These are phyloP conservation scores for Hsuehochloa calcarea DNA, from an alignment of 176 grass and related monocot genomes.

Conservation along the genomic window DNA sequence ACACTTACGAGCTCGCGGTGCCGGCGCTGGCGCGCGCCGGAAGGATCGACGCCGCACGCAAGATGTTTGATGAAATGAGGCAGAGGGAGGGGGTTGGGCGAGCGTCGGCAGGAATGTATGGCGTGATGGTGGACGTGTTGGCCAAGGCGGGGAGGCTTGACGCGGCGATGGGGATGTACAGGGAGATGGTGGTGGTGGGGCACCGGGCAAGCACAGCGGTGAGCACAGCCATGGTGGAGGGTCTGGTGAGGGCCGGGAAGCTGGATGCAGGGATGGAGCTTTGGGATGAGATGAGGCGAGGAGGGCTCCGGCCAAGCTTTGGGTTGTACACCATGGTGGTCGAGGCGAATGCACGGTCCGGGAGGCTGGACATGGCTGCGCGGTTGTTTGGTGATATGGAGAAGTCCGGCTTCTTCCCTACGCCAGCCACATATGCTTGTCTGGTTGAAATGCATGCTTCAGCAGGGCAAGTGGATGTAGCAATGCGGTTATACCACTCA, in stretches of 20 bases:
- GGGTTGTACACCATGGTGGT: slow-evolving; percentile 84
- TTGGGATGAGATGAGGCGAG: slow-evolving; percentile 74
- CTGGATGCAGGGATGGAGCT: slow-evolving; percentile 82
- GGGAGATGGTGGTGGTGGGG: slow-evolving; percentile 70
- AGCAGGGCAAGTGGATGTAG: slow-evolving; percentile 68
- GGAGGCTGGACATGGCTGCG: slow-evolving; percentile 49
- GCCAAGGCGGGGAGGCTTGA: slow-evolving; percentile 84
- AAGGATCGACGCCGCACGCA: slow-evolving; percentile 70
- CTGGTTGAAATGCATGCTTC: slow-evolving; percentile 91
- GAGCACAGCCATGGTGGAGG: slow-evolving; percentile 68
- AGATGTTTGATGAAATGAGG: slow-evolving; percentile 88
- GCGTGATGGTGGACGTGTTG: slow-evolving; percentile 74
- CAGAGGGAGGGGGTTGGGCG: slow-evolving; percentile 30
- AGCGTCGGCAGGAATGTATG: slow-evolving; percentile 48
- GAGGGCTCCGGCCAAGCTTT: slow-evolving; percentile 71
- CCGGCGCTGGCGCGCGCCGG: slow-evolving; percentile 72
- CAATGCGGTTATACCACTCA: slow-evolving; percentile 79
- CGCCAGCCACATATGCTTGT: slow-evolving; percentile 72
- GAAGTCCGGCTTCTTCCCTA: slow-evolving; percentile 91
- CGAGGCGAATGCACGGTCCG: slow-evolving; percentile 83
- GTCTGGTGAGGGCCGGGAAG: slow-evolving; percentile 75
- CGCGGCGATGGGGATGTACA: slow-evolving; percentile 74
- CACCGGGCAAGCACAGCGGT: slow-evolving; percentile 49
- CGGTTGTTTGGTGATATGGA: slow-evolving; percentile 87
- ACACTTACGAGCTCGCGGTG: slow-evolving; percentile 81